Percentiles rank a stretch among this genome's conserved stretches.
Conservation (phyloP, 805 yeast genomes). For the Yamadazyma insecticola region DNA sequence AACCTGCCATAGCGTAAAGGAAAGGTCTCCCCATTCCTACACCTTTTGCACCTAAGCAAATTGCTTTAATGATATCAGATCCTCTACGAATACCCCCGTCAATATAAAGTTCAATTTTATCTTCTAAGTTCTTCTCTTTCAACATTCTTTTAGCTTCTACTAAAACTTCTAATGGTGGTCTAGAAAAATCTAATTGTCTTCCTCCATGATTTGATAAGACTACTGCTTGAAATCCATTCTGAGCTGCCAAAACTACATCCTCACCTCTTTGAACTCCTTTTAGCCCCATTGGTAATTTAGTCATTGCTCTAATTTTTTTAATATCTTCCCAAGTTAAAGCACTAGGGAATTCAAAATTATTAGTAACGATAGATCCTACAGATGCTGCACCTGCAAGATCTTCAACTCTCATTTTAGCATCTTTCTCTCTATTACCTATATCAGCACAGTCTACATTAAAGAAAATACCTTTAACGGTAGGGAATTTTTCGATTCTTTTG, state of each 20-base stretch:
- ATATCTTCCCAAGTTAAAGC: slow-evolving; percentile 29
- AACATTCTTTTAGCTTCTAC: slow-evolving; percentile 70
- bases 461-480: slow-evolving; percentile 29
- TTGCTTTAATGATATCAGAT: slow-evolving; percentile 59
- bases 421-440: slow-evolving; percentile 42
- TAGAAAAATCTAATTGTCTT: slow-evolving; percentile 75
- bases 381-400: slow-evolving; percentile 3
- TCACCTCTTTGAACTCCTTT: slow-evolving; percentile 82
- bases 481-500: slow-evolving; percentile 18
- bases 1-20: slow-evolving; percentile 56
- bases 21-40: slow-evolving; percentile 67
- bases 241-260: slow-evolving; percentile 70
- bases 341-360: slow-evolving; percentile 4
- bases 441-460: slow-evolving; percentile 32
- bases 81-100: slow-evolving; percentile 73
- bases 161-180: slow-evolving; percentile 68
- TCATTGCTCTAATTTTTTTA: slow-evolving; percentile 15
- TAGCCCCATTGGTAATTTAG: slow-evolving; percentile 42
- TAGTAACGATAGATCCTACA: slow-evolving; percentile 5
- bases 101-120: slow-evolving; percentile 46
- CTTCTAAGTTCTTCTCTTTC: slow-evolving; percentile 22
- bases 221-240: slow-evolving; percentile 67
- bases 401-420: slow-evolving; percentile 15
- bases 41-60: slow-evolving; percentile 65
- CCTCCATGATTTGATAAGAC: slow-evolving; percentile 89